Conservation (phyloP, 2,329 filamentous ascomycete species). For the Trichoderma atrobrunneum region DNA sequence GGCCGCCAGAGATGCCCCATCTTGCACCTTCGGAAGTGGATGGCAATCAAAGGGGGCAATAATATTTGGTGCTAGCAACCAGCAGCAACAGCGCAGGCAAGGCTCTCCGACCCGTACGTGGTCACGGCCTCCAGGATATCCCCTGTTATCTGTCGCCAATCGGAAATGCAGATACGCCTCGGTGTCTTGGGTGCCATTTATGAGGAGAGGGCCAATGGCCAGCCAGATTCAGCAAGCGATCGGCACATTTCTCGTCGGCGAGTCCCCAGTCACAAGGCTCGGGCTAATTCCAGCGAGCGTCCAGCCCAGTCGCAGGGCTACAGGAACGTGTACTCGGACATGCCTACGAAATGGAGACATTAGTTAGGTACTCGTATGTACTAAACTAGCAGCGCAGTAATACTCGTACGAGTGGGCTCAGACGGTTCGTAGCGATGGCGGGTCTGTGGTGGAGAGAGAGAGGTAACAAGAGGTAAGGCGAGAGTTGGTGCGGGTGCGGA, state of each 20-base stretch:
- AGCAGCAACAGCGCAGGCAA: background rate
- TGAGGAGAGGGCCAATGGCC: background rate
- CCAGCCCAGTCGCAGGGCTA: background rate
- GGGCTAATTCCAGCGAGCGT: background rate
- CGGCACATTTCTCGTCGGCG: conserved; percentile 1
- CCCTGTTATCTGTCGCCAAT: conserved; percentile 14
- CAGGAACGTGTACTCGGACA: background rate
- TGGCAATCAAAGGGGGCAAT: conserved; percentile 17
- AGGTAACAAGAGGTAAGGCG: background rate
- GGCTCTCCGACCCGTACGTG: conserved; percentile 1
- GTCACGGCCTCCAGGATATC: conserved; percentile 1
- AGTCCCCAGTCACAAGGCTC: background rate
- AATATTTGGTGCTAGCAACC: background rate
- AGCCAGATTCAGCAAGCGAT: conserved; percentile 2
- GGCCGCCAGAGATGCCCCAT: background rate
- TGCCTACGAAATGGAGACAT: background rate
- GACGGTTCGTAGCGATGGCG: conserved; percentile 6
- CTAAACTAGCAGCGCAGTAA: background rate
- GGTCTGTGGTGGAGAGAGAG: background rate
- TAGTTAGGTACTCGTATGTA: background rate
- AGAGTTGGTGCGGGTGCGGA: background rate
- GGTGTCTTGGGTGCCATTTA: conserved; percentile 14
- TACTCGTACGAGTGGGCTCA: background rate
- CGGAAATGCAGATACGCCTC: conserved; percentile 10
- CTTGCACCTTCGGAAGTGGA: conserved; percentile 7